Conservation (phyloP, 148 eudicot genomes). For the Cornus suecica region DNA sequence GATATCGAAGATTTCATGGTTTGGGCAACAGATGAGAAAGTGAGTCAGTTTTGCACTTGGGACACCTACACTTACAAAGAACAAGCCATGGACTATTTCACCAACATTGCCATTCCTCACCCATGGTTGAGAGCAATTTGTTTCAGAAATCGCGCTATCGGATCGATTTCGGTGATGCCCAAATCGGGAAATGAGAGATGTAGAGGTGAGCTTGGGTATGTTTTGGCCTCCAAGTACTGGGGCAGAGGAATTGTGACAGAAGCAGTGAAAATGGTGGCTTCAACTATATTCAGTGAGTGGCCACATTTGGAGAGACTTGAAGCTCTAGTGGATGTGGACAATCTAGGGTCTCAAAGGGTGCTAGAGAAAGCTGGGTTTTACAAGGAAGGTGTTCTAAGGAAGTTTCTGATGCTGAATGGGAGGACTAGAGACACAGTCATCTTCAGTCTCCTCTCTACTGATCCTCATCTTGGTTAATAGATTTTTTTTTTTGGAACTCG, state of each 20-base stretch:
- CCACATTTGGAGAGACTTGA: constrained; percentile 45
- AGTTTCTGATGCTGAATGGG: too few relatives aligned
- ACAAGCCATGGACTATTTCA: constrained; percentile 22
- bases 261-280: constrained; percentile 37
- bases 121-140: constrained; percentile 39
- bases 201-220: constrained; percentile 47
- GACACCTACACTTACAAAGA: constrained; percentile 28
- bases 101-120: constrained; percentile 21
- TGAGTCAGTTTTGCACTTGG: constrained; percentile 25
- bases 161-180: constrained; percentile 24
- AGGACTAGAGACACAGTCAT: too few relatives aligned
- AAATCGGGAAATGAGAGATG: constrained; percentile 11
- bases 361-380: constrained; percentile 46
- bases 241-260: constrained; percentile 49
- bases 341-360: constrained; percentile 47
- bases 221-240: constrained; percentile 43
- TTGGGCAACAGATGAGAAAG: constrained; percentile 39
- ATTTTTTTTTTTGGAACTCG: too few relatives aligned
- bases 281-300: constrained; percentile 40
- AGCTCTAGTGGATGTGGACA: constrained; percentile 47
- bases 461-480: too few relatives aligned
- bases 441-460: too few relatives aligned
- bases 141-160: constrained; percentile 19
- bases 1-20: constrained; percentile 39
- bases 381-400: constrained; percentile 31